A percentile compares a stretch with the other conserved stretches of the same genome.
phyloP scores from a whole-genome alignment of 179 eudicot species.

The Gypsophila paniculata region DNA sequence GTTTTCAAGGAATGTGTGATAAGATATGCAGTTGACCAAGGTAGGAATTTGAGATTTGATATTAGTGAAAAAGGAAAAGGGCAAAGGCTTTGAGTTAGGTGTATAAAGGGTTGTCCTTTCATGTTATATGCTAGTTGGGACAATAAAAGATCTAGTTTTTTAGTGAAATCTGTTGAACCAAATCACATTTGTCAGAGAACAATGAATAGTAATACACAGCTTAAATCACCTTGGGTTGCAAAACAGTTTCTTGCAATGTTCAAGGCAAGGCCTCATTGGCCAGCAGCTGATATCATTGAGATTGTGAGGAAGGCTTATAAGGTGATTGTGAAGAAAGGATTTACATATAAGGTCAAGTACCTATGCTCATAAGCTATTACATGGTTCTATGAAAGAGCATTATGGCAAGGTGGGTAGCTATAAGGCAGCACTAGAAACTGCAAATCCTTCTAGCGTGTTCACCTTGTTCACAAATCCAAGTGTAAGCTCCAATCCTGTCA shows the following conservation, averaged over 20 bases:
- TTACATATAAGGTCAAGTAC: conserved; percentile 1
- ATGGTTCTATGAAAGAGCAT: conserved; percentile 7
- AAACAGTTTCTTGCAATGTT: not conserved
- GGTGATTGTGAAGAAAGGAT: not conserved
- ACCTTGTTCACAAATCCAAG: not conserved
- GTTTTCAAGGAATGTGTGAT: no score
- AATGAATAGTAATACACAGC: not conserved
- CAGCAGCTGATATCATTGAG: not conserved
- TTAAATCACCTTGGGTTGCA: not conserved
- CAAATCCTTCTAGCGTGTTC: not conserved
- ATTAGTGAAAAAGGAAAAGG: no score
- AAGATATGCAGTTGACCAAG: no score
- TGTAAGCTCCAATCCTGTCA: not conserved
- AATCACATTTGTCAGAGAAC: not conserved
- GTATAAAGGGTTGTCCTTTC: no score
- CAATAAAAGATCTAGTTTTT: no score
- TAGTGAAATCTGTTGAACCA: no score
- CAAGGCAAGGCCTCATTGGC: not conserved
- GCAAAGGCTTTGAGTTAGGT: no score
- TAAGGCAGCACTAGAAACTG: no score
- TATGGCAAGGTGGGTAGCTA: not conserved
- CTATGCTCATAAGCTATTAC: not conserved
- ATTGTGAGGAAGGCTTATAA: not conserved
- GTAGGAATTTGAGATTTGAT: no score
- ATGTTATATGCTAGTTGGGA: no score